Conservation (phyloP, 768 basidiomycete species). For the Hericium rajendrae region DNA sequence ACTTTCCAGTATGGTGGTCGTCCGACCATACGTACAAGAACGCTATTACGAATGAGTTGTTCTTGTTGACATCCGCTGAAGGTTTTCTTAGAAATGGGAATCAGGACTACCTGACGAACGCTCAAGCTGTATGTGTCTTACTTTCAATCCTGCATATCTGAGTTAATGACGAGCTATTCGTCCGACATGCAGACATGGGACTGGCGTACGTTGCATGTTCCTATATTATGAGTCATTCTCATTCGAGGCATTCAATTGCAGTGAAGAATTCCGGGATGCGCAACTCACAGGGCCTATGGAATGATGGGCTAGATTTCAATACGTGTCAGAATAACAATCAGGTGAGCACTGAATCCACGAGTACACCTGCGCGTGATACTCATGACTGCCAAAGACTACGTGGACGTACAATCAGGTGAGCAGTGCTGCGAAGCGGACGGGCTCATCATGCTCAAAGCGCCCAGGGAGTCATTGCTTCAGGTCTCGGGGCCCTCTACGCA, state of each 20-base stretch:
- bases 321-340: constrained; percentile 36
- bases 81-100: constrained; percentile 33
- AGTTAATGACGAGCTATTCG: not conserved
- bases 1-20: constrained; percentile 43
- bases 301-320: constrained; percentile 29
- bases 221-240: not conserved
- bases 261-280: constrained; percentile 37
- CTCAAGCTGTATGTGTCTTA: constrained; percentile 27
- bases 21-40: constrained; percentile 48
- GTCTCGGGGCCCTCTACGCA: constrained; percentile 35
- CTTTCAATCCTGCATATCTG: constrained; percentile 24
- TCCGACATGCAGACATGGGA: constrained; percentile 15
- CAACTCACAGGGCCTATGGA: constrained; percentile 35
- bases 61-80: constrained; percentile 38
- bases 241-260: constrained; percentile 10
- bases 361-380: not conserved
- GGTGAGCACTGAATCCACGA: constrained; percentile 6
- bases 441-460: not conserved
- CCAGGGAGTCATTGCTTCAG: constrained; percentile 49
- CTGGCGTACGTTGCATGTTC: constrained; percentile 18
- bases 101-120: constrained; percentile 37
- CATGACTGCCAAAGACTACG: constrained; percentile 29
- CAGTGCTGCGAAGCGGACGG: not conserved
- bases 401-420: constrained; percentile 55
- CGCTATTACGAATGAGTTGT: constrained; percentile 51